Evolutionary conservation across 2,329 filamentous ascomycete species (phyloP), one percentile per base, ranked within the genome.

Genomic region (Blastomyces percursus): DNA sequence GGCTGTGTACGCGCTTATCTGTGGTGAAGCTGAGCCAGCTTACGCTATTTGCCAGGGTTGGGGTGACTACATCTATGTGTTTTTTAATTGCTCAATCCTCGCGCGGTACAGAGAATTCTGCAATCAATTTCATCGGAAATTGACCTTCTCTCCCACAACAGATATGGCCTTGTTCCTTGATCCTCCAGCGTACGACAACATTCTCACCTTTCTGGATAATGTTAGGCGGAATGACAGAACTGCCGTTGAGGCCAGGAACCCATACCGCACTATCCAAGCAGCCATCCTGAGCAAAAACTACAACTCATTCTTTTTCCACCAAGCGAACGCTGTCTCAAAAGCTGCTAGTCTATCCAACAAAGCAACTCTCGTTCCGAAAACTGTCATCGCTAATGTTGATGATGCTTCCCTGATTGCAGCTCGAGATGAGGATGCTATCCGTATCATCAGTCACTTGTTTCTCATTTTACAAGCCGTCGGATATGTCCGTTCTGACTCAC

Each of bases 1-100:
- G 62, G 94, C 93, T 21, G 91, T 96, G 0, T 96, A 96, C 71
- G 93, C 91, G 35, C 77, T 96, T 14, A 81, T 99, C n/a, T 88
- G 89, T 51, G 94, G 94, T 59, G 91, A 96, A 71, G 82, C 91
- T 59, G 78, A 83, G 46, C 89, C 88, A 60, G 90, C 95, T 12
- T 86, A 90, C 70, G 84, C 84, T 66, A 85, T 93, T 48, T 91
- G 90, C 71, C 81, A 83, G 59, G 85, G 82, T 27, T 95, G 91
- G 87, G 90, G 96, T 67, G 93, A 97, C 70, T 85, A 87, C 69
- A 81, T 96, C 21, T 96, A 94, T 73, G 86, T 88, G 44, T 86
- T 92, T 72, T 94, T 94, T 78, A 96, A 95, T 71, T 86, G 89
- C n/a, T 79, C 93, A 5, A 76, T 96, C 11, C 83, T 92, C 61